These are phyloP conservation scores for Phaffomyces antillensis DNA, from an alignment of 805 yeast species.

Conservation along the genomic window DNA sequence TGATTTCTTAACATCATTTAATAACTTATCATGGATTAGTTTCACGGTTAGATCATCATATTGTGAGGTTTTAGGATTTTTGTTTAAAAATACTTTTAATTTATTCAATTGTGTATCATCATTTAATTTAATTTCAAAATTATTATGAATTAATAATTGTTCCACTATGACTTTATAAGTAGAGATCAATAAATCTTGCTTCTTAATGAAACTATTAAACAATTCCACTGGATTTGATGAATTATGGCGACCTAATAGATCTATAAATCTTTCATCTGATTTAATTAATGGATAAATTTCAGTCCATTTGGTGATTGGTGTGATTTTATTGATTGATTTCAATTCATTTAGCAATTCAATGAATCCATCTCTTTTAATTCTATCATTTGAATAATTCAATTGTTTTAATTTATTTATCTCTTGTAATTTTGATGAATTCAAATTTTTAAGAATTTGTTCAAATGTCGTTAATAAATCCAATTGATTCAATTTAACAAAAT, in stretches of 20 bases:
- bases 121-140: slow-evolving; percentile 16
- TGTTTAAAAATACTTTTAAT: slow-evolving; percentile 13
- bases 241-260: slow-evolving; percentile 53
- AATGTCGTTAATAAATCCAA: slow-evolving; percentile 55
- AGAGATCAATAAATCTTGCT: slow-evolving; percentile 45
- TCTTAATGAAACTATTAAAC: slow-evolving; percentile 68
- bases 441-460: slow-evolving; percentile 26
- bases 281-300: slow-evolving; percentile 45
- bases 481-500: slow-evolving; percentile 42
- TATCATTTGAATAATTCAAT: slow-evolving; percentile 46
- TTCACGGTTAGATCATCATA: slow-evolving; percentile 25
- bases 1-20: slow-evolving; percentile 15
- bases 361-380: slow-evolving; percentile 60
- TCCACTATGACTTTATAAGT: slow-evolving; percentile 55
- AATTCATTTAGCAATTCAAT: slow-evolving; percentile 37
- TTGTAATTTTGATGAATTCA: slow-evolving; percentile 20
- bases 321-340: slow-evolving; percentile 27
- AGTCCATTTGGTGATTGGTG: slow-evolving; percentile 52
- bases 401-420: slow-evolving; percentile 24
- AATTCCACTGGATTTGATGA: slow-evolving; percentile 76
- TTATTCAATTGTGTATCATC: slow-evolving; percentile 11
- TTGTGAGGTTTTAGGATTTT: slow-evolving; percentile 19
- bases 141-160: slow-evolving; percentile 36
- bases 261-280: slow-evolving; percentile 49
- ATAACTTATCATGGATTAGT: slow-evolving; percentile 23